Evolutionary conservation across 225 moss, liverwort and hornwort genomes (phyloP).

Genomic region (Pseudoscleropodium purum): DNA sequence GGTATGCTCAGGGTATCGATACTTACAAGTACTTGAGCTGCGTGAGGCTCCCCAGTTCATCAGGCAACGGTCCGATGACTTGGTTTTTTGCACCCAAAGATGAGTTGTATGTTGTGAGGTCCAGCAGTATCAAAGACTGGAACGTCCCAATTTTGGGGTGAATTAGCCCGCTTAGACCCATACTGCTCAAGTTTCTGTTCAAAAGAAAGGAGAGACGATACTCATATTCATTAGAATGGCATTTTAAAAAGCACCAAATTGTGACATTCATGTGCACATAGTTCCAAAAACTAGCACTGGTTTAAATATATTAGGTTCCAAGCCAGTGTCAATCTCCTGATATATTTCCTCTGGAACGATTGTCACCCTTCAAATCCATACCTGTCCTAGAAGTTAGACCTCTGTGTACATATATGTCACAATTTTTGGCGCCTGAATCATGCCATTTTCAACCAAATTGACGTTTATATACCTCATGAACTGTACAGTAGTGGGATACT

Average conservation of each 20-base stretch:
- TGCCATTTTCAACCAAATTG: background rate
- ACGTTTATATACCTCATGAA: background rate
- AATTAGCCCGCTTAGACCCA: constrained; percentile 15
- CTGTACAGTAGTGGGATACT: background rate
- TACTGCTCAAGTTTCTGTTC: constrained; percentile 36
- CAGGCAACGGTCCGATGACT: constrained; percentile 20
- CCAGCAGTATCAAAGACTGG: constrained; percentile 8
- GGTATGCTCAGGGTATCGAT: background rate
- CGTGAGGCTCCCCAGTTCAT: constrained; percentile 10
- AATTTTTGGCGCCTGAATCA: background rate
- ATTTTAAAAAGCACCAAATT: background rate
- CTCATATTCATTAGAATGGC: background rate
- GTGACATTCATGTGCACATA: background rate
- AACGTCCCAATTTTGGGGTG: constrained; percentile 26
- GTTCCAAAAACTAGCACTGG: background rate
- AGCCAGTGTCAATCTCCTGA: background rate
- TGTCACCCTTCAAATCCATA: background rate
- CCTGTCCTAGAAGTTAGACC: no score
- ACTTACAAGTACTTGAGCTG: constrained; percentile 32
- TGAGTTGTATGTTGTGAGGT: constrained; percentile 24
- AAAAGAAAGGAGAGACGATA: background rate
- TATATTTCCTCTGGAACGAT: background rate
- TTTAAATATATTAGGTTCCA: background rate
- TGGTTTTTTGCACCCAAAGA: constrained; percentile 16
- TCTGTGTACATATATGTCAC: no score